These are phyloP conservation scores for Mortierella sp. DNA, from an alignment of 371 early-diverging fungal species.

Conservation along the genomic window DNA sequence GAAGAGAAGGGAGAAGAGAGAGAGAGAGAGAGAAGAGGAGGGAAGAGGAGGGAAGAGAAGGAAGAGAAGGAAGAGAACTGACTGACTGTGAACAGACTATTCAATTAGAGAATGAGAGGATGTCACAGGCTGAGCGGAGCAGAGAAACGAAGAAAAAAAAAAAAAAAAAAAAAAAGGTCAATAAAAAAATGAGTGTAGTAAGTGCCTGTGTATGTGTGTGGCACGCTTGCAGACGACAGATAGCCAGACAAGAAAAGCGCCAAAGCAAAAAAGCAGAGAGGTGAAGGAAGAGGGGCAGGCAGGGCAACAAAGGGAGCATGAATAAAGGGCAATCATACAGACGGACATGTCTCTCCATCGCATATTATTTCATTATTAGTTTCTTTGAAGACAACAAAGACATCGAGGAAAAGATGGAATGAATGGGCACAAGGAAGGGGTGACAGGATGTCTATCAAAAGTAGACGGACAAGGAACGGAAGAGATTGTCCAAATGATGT, in stretches of 20 bases:
- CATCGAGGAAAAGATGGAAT: neutral
- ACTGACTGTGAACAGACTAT: neutral
- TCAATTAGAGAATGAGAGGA: neutral
- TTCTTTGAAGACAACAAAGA: neutral
- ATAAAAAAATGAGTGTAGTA: neutral
- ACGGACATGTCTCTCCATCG: too few relatives aligned
- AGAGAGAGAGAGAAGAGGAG: constrained; percentile 1
- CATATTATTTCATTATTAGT: too few relatives aligned
- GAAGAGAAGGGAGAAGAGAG: neutral
- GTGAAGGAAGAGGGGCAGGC: too few relatives aligned
- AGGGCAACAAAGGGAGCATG: neutral
- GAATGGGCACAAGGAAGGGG: neutral
- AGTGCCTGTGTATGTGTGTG: neutral
- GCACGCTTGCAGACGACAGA: neutral
- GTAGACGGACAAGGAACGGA: neutral
- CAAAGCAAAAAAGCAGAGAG: too few relatives aligned
- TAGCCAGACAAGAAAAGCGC: too few relatives aligned
- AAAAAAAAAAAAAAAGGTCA: neutral
- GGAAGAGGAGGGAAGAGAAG: neutral
- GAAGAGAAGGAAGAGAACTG: constrained; percentile 5
- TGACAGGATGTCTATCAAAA: neutral
- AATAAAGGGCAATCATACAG: neutral
- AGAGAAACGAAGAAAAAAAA: neutral
- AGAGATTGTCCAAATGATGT: neutral
- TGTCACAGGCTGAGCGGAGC: neutral